A percentile compares a stretch with the other conserved stretches of the same genome.
Evolutionary conservation across 2,329 filamentous ascomycete genomes (phyloP).

Genomic region (Monosporascus sp.): DNA sequence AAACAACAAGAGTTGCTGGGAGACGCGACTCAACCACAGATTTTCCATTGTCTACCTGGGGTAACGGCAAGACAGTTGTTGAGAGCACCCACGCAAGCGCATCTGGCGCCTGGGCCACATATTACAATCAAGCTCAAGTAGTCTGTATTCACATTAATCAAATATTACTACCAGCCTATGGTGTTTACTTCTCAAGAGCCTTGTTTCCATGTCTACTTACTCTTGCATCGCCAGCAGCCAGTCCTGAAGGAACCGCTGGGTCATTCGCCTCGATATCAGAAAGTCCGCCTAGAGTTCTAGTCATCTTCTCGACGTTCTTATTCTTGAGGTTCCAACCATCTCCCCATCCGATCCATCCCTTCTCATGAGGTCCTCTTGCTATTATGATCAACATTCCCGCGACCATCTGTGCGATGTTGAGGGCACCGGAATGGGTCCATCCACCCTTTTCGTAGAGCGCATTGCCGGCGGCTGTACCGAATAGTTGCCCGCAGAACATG

Average conservation of each 20-base stretch:
- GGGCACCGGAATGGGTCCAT: slow-evolving; percentile 25
- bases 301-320: slow-evolving; percentile 8
- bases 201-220: not conserved
- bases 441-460: slow-evolving; percentile 25
- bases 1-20: not conserved
- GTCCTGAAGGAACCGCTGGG: not conserved
- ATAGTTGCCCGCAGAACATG: slow-evolving; percentile 28
- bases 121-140: not conserved
- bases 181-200: not conserved
- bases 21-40: not conserved
- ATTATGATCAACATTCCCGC: slow-evolving; percentile 18
- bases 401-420: slow-evolving; percentile 25
- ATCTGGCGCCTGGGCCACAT: not conserved
- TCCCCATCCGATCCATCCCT: slow-evolving; percentile 27
- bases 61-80: not conserved
- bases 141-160: not conserved
- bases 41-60: not conserved
- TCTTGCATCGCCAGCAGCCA: slow-evolving; percentile 5
- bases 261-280: slow-evolving; percentile 9
- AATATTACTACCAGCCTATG: too few relatives aligned
- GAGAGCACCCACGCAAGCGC: not conserved
- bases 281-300: not conserved
- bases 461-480: slow-evolving; percentile 28
- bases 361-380: slow-evolving; percentile 24
- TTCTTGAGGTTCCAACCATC: slow-evolving; percentile 24